These are phyloP conservation scores for Cucurbita maxima DNA, from an alignment of 306 rosid genomes.

Conservation along the genomic window DNA sequence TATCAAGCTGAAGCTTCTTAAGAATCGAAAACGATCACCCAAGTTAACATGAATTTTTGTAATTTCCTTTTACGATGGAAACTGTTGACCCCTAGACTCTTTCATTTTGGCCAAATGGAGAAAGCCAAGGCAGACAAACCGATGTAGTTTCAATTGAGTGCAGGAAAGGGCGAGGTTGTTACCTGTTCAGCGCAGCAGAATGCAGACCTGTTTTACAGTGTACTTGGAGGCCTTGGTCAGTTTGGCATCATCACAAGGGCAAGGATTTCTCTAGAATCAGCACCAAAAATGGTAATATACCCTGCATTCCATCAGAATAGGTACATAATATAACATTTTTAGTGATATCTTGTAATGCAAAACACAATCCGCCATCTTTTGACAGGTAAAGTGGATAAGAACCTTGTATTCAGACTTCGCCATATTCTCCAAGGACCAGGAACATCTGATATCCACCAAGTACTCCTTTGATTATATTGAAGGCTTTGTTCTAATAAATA, in stretches of 20 bases:
- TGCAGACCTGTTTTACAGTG: slow-evolving; percentile 63
- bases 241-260: slow-evolving; percentile 86
- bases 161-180: slow-evolving; percentile 81
- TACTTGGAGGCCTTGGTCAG: slow-evolving; percentile 93
- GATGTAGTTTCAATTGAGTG: slow-evolving; percentile 6
- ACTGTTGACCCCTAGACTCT: not conserved
- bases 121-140: not conserved
- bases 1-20: not conserved
- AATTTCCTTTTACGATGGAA: not conserved
- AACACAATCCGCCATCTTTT: slow-evolving; percentile 5
- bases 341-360: slow-evolving; percentile 1
- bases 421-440: slow-evolving; percentile 60
- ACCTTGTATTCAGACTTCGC: slow-evolving; percentile 76
- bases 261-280: slow-evolving; percentile 78
- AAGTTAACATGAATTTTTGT: not conserved
- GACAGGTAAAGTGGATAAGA: slow-evolving; percentile 81
- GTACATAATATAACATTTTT: not conserved
- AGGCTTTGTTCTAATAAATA: slow-evolving; percentile 72
- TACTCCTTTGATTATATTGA: slow-evolving; percentile 69
- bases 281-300: slow-evolving; percentile 54
- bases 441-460: slow-evolving; percentile 49
- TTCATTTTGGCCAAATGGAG: not conserved
- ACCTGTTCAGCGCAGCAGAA: slow-evolving; percentile 56
- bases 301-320: not conserved
- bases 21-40: not conserved